Conservation (phyloP, 495 filamentous ascomycete species). For the Neurospora hispaniola region DNA sequence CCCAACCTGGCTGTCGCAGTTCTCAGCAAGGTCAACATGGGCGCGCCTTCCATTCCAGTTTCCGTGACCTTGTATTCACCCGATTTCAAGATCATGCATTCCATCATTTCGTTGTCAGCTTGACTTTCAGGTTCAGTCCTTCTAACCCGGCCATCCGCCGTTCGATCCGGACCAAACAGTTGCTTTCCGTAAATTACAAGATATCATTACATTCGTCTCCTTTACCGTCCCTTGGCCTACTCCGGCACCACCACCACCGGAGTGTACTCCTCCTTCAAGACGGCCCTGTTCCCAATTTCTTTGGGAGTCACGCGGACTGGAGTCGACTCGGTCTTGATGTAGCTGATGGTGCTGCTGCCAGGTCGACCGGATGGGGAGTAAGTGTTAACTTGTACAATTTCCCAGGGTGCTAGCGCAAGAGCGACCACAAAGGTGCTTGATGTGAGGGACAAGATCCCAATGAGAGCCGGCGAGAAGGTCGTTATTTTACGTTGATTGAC, state of each 20-base stretch:
- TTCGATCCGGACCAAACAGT: neutral
- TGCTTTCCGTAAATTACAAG: neutral
- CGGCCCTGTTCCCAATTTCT: neutral
- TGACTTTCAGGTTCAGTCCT: too few relatives aligned
- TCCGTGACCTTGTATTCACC: neutral
- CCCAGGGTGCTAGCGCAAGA: neutral
- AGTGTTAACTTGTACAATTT: constrained; percentile 1
- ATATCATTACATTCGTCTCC: neutral
- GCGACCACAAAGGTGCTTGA: neutral
- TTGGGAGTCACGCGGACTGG: neutral
- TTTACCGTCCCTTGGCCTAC: neutral
- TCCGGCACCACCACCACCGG: neutral
- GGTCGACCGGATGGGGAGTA: constrained; percentile 3
- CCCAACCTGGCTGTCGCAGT: neutral
- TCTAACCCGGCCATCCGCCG: too few relatives aligned
- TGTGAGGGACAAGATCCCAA: neutral
- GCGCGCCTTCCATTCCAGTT: neutral
- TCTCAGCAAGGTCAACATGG: neutral
- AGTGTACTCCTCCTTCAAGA: neutral
- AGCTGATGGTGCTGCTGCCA: neutral
- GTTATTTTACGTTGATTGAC: neutral
- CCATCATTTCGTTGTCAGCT: too few relatives aligned
- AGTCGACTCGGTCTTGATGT: neutral
- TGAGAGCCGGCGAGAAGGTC: neutral
- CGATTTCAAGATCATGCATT: too few relatives aligned